phyloP scores from a whole-genome alignment of 805 yeast genomes.

The Schizosaccharomyces cryophilus region DNA sequence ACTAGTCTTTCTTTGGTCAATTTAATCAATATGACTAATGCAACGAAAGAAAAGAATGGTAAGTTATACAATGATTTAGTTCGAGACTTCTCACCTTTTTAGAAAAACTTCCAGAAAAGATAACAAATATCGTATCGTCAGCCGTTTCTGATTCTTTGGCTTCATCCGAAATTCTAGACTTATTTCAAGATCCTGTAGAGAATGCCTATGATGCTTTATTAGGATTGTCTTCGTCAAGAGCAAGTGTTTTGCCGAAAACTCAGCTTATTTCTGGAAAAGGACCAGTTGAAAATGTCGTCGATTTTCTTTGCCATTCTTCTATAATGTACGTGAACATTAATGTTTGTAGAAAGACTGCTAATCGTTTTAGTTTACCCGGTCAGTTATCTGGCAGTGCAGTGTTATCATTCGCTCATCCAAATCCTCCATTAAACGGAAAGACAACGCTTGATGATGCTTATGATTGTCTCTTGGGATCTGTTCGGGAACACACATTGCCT shows the following conservation, averaged over 20 bases:
- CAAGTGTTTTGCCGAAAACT: not conserved
- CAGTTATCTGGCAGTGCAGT: no score
- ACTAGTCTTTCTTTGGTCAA: not conserved
- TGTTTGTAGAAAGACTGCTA: no score
- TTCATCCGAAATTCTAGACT: not conserved
- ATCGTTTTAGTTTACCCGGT: no score
- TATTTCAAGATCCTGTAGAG: not conserved
- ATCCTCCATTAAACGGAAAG: no score
- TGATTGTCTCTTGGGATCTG: not conserved
- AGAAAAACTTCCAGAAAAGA: not conserved
- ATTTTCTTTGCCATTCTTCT: no score
- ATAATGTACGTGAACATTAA: no score
- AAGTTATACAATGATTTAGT: no score
- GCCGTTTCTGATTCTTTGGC: not conserved
- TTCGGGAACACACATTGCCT: not conserved
- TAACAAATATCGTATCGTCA: not conserved
- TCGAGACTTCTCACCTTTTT: not conserved
- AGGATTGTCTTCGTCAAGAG: not conserved
- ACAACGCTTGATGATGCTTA: not conserved
- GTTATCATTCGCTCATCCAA: no score
- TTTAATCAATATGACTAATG: no score
- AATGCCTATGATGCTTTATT: not conserved
- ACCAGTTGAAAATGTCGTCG: no score
- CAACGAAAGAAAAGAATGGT: no score
- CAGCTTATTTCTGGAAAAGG: no score